Conservation (phyloP, 2,329 filamentous ascomycete species). For the Fusarium poae region DNA sequence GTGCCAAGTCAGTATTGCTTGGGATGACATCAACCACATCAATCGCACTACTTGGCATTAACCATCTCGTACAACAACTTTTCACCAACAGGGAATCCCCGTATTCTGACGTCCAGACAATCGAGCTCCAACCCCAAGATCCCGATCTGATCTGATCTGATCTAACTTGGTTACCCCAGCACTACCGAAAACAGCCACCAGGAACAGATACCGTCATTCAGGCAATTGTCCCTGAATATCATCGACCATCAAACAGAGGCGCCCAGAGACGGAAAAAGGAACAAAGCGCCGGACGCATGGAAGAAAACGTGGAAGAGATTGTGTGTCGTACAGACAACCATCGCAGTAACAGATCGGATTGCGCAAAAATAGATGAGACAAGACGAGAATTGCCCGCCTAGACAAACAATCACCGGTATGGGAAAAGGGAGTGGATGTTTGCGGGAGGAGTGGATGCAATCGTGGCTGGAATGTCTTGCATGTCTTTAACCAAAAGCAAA, state of each 20-base stretch:
- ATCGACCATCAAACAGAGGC: neutral
- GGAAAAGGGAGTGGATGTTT: slow-evolving; percentile 34
- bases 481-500: slow-evolving; percentile 25
- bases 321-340: neutral
- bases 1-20: neutral
- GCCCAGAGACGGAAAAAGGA: neutral
- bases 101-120: neutral
- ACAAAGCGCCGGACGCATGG: neutral
- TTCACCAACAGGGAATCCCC: neutral
- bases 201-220: slow-evolving; percentile 3
- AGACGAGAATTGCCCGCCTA: neutral
- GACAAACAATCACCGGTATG: neutral
- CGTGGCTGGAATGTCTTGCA: slow-evolving; percentile 40
- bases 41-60: neutral
- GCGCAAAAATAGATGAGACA: slow-evolving; percentile 2
- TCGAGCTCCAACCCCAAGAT: neutral
- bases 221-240: slow-evolving; percentile 32
- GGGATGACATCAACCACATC: slow-evolving; percentile 1
- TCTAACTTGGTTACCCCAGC: slow-evolving; percentile 6
- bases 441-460: slow-evolving; percentile 27
- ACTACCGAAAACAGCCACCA: slow-evolving; percentile 25
- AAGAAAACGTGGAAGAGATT: neutral
- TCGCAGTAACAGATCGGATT: slow-evolving; percentile 1
- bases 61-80: neutral
- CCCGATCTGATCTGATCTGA: neutral